Evolutionary conservation across 768 basidiomycete genomes (phyloP), one percentile per base, ranked within the genome.

Genomic region (Suillus bovinus): DNA sequence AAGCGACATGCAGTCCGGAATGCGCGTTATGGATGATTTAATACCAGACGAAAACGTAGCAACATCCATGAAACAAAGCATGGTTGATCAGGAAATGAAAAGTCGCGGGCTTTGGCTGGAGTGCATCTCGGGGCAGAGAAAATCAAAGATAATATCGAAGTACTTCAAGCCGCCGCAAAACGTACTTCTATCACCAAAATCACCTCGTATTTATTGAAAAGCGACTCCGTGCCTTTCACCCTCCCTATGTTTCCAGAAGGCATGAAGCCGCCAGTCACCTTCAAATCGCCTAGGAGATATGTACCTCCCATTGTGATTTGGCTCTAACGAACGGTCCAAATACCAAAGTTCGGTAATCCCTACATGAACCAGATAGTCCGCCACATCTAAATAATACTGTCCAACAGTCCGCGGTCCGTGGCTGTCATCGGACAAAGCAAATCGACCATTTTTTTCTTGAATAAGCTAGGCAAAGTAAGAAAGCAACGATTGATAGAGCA

Each of bases 401-500:
- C 94, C 95, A 59, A 99, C 94, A 10, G 86, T 86, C 34, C 86
- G 85, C 2, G 94, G 90, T 0, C 93, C 94, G 69, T 99, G 97
- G 58, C 95, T 96, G 76, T 99, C 97, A 72, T 99, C 97, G 6
- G 96, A 99, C 31, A 99, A 81, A 22, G 89, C 84, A 65, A 97
- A 85, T 27, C 86, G 84, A 3, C 96, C 97, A 11, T 82, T 84
- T 54, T 81, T 74, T 47, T 80, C 71, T n/a, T 85, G 67, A 61
- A 98, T 91, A 27, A 90, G 69, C 96, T 98, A 71, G 33, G 59
- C 16, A 44, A 36, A 24, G 38, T 46, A 50, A 29, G 58, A 29
- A 29, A 34, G n/a, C n/a, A 65, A 60, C 38, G 42, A 52, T 52
- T 13, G 61, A 64, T 7, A 42, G 17, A 39, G 33, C 24, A 20